Evolutionary conservation across 2,329 filamentous ascomycete species (phyloP), one percentile per base, ranked within the genome.

Genomic region (Pseudodiploospora longispora): DNA sequence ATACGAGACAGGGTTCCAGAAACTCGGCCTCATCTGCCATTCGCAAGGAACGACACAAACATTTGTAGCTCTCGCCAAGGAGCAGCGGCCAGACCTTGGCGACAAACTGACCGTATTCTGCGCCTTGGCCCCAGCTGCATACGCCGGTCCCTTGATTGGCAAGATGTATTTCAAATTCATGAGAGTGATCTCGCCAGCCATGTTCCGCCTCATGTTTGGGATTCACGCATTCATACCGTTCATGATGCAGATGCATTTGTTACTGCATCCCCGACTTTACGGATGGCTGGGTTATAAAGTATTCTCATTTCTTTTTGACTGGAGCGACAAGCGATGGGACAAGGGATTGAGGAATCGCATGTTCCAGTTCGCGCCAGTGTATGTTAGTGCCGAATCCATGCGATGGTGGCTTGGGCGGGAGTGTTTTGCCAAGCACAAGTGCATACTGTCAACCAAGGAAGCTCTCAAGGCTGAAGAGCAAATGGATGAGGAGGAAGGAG

Each of bases 101-200:
- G 76, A 85, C 40, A 87, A 83, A 55, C 78, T 96, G 39, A 89
- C 83, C 0, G 87, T 95, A 0, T 95, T 96, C 58, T 96, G 91
- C 58, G 89, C 86, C 0, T 75, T 97, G 2, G 89, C 91, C 0
- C 91, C 91, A 1, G 91, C 91, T 1, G 90, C 84, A 0, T 96
- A 96, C 54, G 88, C 90, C 0, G 91, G 91, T 0, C 85, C 87
- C 0, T 65, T 96, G 19, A 87, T 96, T 42, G 81, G 83, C 40
- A 90, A 89, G 60, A 82, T 87, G 61, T 93, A 94, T 63, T 91
- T 96, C 69, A 90, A 88, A 54, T 91, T 96, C 65, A 91, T 95
- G 84, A 78, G 82, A 10, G 68, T 85, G 41, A 85, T 96, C 41
- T 83, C 83, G 1, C 86, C 87, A 0, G 71, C 65, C 29, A 72